Evolutionary conservation across 78 protist species (phyloP).

Genomic region (Diacronema lutheri): DNA sequence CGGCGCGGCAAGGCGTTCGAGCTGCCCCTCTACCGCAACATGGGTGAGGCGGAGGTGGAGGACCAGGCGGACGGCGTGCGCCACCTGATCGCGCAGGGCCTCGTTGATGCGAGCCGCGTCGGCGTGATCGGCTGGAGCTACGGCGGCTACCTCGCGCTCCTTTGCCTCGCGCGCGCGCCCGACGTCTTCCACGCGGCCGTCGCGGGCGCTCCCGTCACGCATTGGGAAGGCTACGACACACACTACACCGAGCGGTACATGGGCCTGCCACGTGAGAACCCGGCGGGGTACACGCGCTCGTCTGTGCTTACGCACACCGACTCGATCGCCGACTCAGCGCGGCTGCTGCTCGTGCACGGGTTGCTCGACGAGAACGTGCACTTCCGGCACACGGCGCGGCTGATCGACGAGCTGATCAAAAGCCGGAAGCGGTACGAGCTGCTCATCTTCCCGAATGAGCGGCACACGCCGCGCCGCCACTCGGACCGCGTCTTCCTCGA

Average conservation of each 20-base stretch:
- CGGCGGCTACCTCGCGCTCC: conserved; percentile 84
- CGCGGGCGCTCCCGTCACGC: conserved; percentile 92
- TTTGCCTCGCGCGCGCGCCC: conserved; percentile 69
- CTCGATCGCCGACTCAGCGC: background rate
- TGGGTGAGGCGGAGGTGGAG: conserved; percentile 75
- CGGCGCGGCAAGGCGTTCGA: conserved; percentile 52
- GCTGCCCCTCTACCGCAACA: background rate
- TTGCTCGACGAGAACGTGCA: conserved; percentile 91
- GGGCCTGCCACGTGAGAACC: conserved; percentile 60
- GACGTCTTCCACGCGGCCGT: conserved; percentile 70
- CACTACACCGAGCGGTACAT: conserved; percentile 90
- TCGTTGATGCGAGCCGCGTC: conserved; percentile 60
- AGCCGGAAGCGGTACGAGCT: background rate
- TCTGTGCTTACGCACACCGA: background rate
- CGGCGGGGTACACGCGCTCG: background rate
- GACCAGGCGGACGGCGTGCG: conserved; percentile 67
- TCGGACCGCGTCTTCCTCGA: background rate
- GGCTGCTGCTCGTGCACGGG: conserved; percentile 66
- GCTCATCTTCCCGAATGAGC: conserved; percentile 47
- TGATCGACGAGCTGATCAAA: conserved; percentile 61
- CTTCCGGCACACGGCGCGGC: conserved; percentile 66
- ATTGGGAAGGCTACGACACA: conserved; percentile 88
- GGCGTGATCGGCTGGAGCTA: conserved; percentile 84
- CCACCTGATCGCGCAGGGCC: background rate
- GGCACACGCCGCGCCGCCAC: conserved; percentile 4